These are phyloP conservation scores for Choricystis sp. DNA, from an alignment of 139 green algal genomes.

Conservation along the genomic window DNA sequence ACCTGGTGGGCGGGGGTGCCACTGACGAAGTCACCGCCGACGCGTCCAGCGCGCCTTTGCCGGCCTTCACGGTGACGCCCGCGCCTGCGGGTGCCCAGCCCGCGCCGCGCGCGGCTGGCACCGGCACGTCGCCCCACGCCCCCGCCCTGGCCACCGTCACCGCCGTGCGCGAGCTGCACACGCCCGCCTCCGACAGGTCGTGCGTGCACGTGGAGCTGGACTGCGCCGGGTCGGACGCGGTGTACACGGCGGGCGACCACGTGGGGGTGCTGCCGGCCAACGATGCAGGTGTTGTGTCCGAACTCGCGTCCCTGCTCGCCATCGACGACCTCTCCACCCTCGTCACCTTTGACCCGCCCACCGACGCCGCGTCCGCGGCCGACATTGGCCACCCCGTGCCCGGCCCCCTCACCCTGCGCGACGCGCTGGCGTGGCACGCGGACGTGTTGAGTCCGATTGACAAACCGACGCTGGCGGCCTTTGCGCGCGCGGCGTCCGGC, in stretches of 20 bases:
- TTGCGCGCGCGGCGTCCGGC: conserved; percentile 48
- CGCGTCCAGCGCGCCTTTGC: conserved; percentile 27
- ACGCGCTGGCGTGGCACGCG: conserved; percentile 47
- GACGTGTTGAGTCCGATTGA: conserved; percentile 62
- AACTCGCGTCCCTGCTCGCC: conserved; percentile 42
- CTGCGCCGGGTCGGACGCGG: conserved; percentile 15
- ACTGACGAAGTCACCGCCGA: not conserved
- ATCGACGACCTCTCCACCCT: conserved; percentile 17
- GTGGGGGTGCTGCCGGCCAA: conserved; percentile 77
- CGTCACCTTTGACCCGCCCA: conserved; percentile 31
- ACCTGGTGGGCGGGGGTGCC: conserved; percentile 18
- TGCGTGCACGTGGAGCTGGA: conserved; percentile 93
- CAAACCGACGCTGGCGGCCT: conserved; percentile 49
- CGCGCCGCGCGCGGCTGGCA: not conserved
- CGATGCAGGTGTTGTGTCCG: conserved; percentile 35
- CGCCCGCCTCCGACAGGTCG: conserved; percentile 41
- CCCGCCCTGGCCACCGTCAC: conserved; percentile 23
- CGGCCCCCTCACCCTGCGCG: conserved; percentile 42
- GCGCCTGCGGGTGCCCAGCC: no score
- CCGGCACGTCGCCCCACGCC: not conserved
- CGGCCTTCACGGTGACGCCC: conserved; percentile 16
- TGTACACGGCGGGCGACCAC: conserved; percentile 63
- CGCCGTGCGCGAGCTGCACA: conserved; percentile 66
- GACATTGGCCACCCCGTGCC: conserved; percentile 1
- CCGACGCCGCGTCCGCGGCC: conserved; percentile 12